Conservation (phyloP, 1,284 basidiomycete genomes). For the Takashimella tepidaria region DNA sequence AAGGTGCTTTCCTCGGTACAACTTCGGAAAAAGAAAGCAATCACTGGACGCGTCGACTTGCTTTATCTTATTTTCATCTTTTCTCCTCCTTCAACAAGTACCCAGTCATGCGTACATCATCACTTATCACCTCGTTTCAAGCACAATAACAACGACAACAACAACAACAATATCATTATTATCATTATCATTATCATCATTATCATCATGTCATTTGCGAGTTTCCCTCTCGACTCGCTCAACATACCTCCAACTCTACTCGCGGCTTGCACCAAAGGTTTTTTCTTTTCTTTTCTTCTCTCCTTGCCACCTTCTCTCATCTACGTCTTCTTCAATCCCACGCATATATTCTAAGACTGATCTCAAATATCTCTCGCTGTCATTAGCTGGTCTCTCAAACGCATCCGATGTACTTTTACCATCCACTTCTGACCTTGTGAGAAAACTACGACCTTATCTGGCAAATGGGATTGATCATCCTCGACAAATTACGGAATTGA, state of each 20-base stretch:
- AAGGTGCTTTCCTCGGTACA: too few species aligned
- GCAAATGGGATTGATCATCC: conserved; percentile 8
- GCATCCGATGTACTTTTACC: conserved; percentile 43
- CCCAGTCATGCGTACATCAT: background rate
- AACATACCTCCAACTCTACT: conserved; percentile 22
- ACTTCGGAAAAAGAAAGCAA: too few species aligned
- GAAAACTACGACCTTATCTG: conserved; percentile 26
- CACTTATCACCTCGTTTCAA: too few species aligned
- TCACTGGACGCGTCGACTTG: too few species aligned
- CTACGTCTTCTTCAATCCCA: background rate
- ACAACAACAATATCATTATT: too few species aligned
- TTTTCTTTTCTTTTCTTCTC: conserved; percentile 10
- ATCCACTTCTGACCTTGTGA: conserved; percentile 30
- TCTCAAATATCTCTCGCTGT: too few species aligned
- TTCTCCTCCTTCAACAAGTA: background rate
- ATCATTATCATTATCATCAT: too few species aligned
- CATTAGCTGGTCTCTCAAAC: conserved; percentile 27
- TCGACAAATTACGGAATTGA: conserved; percentile 15
- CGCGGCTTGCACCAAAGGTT: conserved; percentile 31
- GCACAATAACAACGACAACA: too few species aligned
- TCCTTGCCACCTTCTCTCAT: too few species aligned
- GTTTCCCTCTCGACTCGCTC: conserved; percentile 32
- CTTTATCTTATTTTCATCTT: background rate
- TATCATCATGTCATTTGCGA: conserved; percentile 30
- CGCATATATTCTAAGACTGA: conserved; percentile 6